Base-by-base conservation (phyloP, 805 yeast species). In the Ogataea ganodermae region DNA sequence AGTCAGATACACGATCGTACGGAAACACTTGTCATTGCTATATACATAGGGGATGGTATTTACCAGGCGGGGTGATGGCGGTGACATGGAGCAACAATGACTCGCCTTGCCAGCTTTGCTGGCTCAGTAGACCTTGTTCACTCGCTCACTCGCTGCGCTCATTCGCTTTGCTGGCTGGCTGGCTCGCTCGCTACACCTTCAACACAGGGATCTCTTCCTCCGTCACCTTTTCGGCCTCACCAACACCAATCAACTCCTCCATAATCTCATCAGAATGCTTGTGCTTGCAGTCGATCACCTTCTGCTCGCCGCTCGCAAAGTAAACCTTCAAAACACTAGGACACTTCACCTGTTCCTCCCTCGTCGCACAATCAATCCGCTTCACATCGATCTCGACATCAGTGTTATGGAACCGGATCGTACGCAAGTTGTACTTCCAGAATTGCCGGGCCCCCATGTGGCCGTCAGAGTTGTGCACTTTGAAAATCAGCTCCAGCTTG, bases 371-470 rank as follows among this genome's bases (percentile, higher is more conserved):
- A 37, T 72, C 69, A 36, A 86, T 73, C 55, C 90, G 73, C 12
- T 76, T 69, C 28, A 89, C 84, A 20, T 75, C 73, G 46, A 89
- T 80, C 20, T 80, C 76, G 22, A 86, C 60, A 36, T 71, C 69
- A n/a, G 92, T 91, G 65, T 90, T 90, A 70, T 89, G 91, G 66
- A 86, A 90, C 63, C 81, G 83, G 52, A 90, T 73, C 6, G 90
- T 81, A 21, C 94, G 95, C 48, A 90, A 71, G 67, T 81, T 78
- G 43, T 73, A 69, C 57, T 79, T 80, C 94, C 95, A 87, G 67
- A 90, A 88, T 55, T 78, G 77, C 58, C 83, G 80, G 46, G 86
- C 78, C 1, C 91, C 91, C 69, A 76, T 73, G 57, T 84, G 82
- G 1, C 87, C 85, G 53, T 72, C 64, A 24, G 72, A 67, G 51